These are phyloP conservation scores for Lanmaoa pseudosensibilis DNA, from an alignment of 768 basidiomycete species.

Conservation along the genomic window DNA sequence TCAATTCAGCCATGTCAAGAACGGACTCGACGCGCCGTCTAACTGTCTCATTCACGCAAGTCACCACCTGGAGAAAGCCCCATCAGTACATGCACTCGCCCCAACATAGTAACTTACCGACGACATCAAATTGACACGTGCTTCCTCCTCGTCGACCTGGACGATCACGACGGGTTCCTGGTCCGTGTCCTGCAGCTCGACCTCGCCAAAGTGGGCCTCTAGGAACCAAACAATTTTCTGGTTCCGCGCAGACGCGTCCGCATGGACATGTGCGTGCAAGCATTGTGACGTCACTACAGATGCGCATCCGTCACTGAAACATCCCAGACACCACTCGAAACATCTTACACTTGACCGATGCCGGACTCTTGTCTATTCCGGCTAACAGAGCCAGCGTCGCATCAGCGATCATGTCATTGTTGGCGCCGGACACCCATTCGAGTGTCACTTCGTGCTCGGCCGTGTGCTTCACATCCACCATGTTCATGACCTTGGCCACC, in stretches of 20 bases:
- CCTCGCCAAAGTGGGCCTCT: constrained; percentile 92
- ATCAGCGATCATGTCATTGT: constrained; percentile 98
- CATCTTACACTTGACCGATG: constrained; percentile 74
- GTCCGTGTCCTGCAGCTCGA: constrained; percentile 50
- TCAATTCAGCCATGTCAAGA: background rate
- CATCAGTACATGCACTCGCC: background rate
- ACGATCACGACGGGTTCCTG: constrained; percentile 67
- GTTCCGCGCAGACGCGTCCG: constrained; percentile 50
- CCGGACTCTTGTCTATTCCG: constrained; percentile 90
- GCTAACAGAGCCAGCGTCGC: constrained; percentile 85
- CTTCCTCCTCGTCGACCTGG: constrained; percentile 75
- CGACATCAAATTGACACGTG: constrained; percentile 69
- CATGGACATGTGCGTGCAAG: constrained; percentile 60
- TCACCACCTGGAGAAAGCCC: background rate
- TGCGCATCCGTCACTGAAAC: background rate
- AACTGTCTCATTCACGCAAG: background rate
- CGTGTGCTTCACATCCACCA: constrained; percentile 77
- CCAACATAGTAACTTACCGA: constrained; percentile 50
- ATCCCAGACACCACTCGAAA: background rate
- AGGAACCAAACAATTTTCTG: constrained; percentile 76
- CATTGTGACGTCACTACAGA: constrained; percentile 57
- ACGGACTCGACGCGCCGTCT: background rate
- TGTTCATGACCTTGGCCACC: constrained; percentile 79
- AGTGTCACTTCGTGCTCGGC: constrained; percentile 74
- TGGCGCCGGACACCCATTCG: constrained; percentile 91